phyloP scores from a whole-genome alignment of 2,329 filamentous ascomycete genomes.

The Cytospora schulzeri region DNA sequence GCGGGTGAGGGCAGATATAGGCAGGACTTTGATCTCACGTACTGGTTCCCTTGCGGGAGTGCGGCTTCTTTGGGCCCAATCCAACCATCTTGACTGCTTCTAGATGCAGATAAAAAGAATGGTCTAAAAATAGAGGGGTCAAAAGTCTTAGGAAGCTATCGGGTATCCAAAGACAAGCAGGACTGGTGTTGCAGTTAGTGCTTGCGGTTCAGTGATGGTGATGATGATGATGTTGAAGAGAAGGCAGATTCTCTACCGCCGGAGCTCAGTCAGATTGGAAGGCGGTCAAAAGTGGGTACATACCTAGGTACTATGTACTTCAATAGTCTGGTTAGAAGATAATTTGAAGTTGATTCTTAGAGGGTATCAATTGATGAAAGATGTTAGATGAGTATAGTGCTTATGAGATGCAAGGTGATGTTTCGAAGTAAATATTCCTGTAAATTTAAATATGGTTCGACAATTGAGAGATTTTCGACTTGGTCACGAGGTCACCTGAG shows the following conservation, averaged over 20 bases:
- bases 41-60: slow-evolving; percentile 56
- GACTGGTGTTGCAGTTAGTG: not conserved
- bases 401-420: not conserved
- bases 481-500: not conserved
- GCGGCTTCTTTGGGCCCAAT: slow-evolving; percentile 63
- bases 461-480: not conserved
- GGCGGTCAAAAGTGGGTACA: slow-evolving; percentile 19
- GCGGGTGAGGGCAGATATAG: not conserved
- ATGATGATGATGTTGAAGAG: slow-evolving; percentile 8
- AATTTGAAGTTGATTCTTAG: not conserved
- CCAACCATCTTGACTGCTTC: slow-evolving; percentile 56
- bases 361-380: not conserved
- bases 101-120: not conserved
- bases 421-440: not conserved
- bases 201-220: not conserved
- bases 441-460: not conserved
- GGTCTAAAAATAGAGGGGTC: not conserved
- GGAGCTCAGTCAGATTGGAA: slow-evolving; percentile 15
- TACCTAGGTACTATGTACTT: not conserved
- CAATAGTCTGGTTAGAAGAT: not conserved
- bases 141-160: not conserved
- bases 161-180: slow-evolving; percentile 1
- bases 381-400: not conserved
- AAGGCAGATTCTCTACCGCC: slow-evolving; percentile 2
- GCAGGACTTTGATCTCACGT: slow-evolving; percentile 30